Evolutionary conservation across 23 red algal genomes (phyloP).

Genomic region (Gracilaria domingensis): DNA sequence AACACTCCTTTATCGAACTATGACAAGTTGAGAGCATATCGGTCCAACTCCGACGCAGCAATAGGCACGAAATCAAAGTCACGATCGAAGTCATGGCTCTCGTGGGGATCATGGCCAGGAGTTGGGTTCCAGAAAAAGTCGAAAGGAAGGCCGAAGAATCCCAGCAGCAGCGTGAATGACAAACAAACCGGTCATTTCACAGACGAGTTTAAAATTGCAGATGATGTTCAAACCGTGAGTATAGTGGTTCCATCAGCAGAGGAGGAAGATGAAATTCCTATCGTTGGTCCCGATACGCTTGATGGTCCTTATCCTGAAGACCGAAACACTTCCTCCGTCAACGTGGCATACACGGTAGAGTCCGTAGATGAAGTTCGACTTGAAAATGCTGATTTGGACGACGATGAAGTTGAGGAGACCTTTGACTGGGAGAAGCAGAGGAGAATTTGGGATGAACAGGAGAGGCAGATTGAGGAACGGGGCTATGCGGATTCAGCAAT

Average conservation of each 20-base stretch:
- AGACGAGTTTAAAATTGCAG: neutral
- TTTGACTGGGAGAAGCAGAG: conserved; percentile 75
- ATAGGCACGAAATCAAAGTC: conserved; percentile 4
- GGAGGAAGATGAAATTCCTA: neutral
- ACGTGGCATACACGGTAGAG: neutral
- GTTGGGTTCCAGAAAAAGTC: conserved; percentile 27
- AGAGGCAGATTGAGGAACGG: conserved; percentile 56
- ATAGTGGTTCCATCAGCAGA: neutral
- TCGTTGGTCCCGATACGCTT: neutral
- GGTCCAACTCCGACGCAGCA: conserved; percentile 2
- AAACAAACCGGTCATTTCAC: neutral
- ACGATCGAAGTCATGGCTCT: conserved; percentile 66
- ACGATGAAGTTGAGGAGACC: neutral
- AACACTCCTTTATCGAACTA: neutral
- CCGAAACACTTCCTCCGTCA: neutral
- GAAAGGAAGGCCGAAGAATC: neutral
- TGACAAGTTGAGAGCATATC: conserved; percentile 3
- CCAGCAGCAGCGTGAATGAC: neutral
- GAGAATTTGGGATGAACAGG: conserved; percentile 63
- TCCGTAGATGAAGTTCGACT: neutral
- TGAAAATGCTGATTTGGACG: neutral
- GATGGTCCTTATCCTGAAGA: neutral
- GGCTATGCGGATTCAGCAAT: conserved; percentile 57
- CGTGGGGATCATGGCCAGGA: conserved; percentile 53
- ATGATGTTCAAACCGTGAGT: neutral